Evolutionary conservation across 495 filamentous ascomycete genomes (phyloP).

Genomic region (Thozetella sp.): DNA sequence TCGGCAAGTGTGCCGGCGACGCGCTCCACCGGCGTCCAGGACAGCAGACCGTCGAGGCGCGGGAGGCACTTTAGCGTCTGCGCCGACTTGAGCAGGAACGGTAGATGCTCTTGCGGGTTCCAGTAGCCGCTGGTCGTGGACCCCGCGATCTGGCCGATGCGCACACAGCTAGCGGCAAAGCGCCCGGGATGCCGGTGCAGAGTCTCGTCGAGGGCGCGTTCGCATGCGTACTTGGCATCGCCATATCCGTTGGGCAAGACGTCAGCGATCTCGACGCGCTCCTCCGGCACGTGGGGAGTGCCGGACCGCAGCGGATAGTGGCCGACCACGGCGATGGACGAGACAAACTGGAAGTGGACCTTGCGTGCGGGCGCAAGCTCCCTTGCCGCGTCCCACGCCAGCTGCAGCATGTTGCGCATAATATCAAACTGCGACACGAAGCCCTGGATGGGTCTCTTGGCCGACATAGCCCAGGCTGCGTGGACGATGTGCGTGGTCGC

Average conservation of each 20-base stretch:
- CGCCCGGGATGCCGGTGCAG: conserved; percentile 15
- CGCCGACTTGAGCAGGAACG: conserved; percentile 45
- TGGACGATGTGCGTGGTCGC: no score
- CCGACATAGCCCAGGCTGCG: no score
- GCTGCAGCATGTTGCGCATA: no score
- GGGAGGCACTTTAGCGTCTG: conserved; percentile 41
- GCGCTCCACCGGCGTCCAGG: conserved; percentile 45
- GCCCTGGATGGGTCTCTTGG: no score
- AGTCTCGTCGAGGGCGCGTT: background rate
- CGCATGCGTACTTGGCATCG: background rate
- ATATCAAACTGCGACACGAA: no score
- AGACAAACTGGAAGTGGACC: conserved; percentile 59
- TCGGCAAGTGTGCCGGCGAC: conserved; percentile 35
- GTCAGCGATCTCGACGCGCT: conserved; percentile 1
- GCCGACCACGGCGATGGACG: conserved; percentile 52
- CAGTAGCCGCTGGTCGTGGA: conserved; percentile 44
- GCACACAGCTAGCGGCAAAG: conserved; percentile 37
- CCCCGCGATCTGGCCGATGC: conserved; percentile 44
- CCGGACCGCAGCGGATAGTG: conserved; percentile 29
- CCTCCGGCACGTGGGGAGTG: background rate
- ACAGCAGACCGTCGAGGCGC: conserved; percentile 33
- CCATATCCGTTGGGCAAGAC: background rate
- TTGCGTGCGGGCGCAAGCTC: no score
- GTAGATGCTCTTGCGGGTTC: conserved; percentile 44
- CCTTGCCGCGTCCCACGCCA: no score